Base-by-base conservation (phyloP, 345 rosid species). In the Hibiscus tridactylites region DNA sequence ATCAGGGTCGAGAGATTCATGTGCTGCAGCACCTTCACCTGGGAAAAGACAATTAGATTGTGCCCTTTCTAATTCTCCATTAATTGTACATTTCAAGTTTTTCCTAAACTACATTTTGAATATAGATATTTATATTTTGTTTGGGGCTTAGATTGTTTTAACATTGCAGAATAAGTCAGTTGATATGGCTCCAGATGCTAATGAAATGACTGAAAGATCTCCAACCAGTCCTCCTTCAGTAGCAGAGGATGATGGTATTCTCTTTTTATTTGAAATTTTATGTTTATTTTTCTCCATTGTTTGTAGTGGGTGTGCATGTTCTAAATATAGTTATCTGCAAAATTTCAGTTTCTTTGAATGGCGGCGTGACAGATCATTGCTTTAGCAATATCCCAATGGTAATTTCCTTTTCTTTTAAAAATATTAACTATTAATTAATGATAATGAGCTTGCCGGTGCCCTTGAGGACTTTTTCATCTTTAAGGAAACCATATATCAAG, bases 151-250 rank as follows among this genome's bases (percentile, higher is more conserved):
- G 61, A 68, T 56, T 58, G 13, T 37, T 59, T 63, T 29, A 66
- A 56, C 56, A 42, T 71, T 84, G 78, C 82, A 94, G 97, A 73
- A 74, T 69, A 85, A 78, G 71, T 74, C 78, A 42, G 84, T 42
- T 77, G 87, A 83, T 80, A 76, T 72, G 73, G 79, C 82, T 76
- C 82, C 88, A 65, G 83, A 83, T 75, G 80, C 75, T 68, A 82
- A 82, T 77, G 90, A 80, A 78, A 79, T 83, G 77, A 76, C 81
- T 64, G 90, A 86, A 73, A 83, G 71, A 74, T 76, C 86, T 70
- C 81, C 84, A 7, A 65, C 82, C 53, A 85, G 85, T 81, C 74
- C 78, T 75, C 53, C 83, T 79, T 89, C 88, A 73, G 87, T 59
- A 57, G 83, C 82, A 21, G 84, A 79, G 62, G 82, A 75, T 69